Conservation (phyloP, 208 protist genomes). For the Tritrichomonas foetus region DNA sequence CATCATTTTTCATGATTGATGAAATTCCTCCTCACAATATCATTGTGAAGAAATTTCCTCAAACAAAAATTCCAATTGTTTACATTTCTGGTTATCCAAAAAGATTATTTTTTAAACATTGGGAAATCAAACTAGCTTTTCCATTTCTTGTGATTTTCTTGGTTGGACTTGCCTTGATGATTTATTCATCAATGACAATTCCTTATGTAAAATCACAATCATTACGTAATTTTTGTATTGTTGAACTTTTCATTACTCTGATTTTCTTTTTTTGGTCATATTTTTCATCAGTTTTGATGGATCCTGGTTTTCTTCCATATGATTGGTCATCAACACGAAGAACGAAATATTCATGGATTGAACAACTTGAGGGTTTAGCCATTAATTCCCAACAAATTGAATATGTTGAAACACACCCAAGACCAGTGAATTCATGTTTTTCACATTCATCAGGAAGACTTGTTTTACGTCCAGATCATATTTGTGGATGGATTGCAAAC, state of each 20-base stretch:
- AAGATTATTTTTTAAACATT: too few relatives aligned
- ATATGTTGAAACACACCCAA: not conserved
- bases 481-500: conserved; percentile 28
- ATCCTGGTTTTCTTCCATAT: not conserved
- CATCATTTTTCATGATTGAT: too few relatives aligned
- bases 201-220: too few relatives aligned
- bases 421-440: not conserved
- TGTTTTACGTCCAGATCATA: not conserved
- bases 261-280: not conserved
- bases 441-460: not conserved
- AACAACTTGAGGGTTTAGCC: not conserved
- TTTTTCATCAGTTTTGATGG: not conserved
- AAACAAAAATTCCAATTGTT: too few relatives aligned
- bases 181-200: too few relatives aligned
- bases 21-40: too few relatives aligned
- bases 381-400: not conserved
- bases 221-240: not conserved
- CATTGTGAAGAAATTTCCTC: too few relatives aligned
- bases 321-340: not conserved
- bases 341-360: not conserved
- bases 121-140: too few relatives aligned
- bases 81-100: too few relatives aligned
- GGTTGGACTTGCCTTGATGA: too few relatives aligned
- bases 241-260: not conserved
- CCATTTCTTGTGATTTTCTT: too few relatives aligned